Evolutionary conservation across 768 basidiomycete species (phyloP).

Genomic region (Lentinula lateritia): DNA sequence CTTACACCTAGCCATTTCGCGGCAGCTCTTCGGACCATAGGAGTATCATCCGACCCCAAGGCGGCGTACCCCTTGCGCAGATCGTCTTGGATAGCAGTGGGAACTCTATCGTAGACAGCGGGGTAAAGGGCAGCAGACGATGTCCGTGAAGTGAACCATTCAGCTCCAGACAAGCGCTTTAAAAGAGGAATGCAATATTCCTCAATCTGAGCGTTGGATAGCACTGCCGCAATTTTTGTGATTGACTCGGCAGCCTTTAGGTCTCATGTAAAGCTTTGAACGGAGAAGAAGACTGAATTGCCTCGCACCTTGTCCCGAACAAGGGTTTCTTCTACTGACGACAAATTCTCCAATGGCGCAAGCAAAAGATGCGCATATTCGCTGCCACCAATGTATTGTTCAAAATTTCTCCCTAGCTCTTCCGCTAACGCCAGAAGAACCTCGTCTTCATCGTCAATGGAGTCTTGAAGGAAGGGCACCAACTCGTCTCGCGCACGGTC

Average conservation of each 20-base stretch:
- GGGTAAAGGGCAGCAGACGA: constrained; percentile 93
- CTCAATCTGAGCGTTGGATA: constrained; percentile 79
- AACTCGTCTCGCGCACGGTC: constrained; percentile 94
- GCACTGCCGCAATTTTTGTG: constrained; percentile 75
- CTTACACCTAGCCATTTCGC: constrained; percentile 94
- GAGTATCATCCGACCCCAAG: constrained; percentile 90
- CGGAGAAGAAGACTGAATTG: not conserved
- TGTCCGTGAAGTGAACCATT: constrained; percentile 98
- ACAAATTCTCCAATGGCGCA: constrained; percentile 91
- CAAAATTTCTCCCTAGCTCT: constrained; percentile 87
- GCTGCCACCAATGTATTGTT: constrained; percentile 90
- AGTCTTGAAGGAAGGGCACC: constrained; percentile 95
- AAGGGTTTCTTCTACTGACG: constrained; percentile 95
- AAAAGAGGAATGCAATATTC: constrained; percentile 88
- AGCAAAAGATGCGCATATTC: constrained; percentile 84
- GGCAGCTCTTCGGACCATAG: constrained; percentile 96
- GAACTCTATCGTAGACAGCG: constrained; percentile 80
- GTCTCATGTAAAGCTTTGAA: constrained; percentile 6
- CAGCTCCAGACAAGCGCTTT: constrained; percentile 83
- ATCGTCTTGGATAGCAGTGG: constrained; percentile 74
- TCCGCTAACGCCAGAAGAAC: constrained; percentile 94
- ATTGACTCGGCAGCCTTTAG: constrained; percentile 91
- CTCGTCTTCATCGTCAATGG: constrained; percentile 99
- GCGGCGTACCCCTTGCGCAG: constrained; percentile 78
- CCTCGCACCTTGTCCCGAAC: constrained; percentile 88